phyloP scores from a whole-genome alignment of 371 early-diverging fungal genomes.

The Rhizomucor miehei region DNA sequence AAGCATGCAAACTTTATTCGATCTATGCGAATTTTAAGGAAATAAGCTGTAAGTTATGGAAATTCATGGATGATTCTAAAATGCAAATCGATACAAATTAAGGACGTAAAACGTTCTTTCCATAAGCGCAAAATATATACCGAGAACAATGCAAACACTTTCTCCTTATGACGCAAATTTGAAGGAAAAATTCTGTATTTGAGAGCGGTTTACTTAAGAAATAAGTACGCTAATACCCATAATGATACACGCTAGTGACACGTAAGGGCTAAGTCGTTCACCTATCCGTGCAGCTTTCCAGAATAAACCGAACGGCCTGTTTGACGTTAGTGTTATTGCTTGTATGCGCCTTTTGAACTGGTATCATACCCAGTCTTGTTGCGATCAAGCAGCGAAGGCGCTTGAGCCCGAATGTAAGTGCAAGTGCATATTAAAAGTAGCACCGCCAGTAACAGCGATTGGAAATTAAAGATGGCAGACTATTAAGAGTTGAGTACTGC shows the following conservation, averaged over 20 bases:
- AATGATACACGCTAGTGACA: conserved; percentile 76
- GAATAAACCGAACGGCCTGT: conserved; percentile 75
- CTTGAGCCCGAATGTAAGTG: conserved; percentile 72
- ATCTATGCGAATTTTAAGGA: no score
- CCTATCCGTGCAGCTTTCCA: conserved; percentile 94
- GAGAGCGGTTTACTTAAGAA: conserved; percentile 23
- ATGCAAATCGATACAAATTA: no score
- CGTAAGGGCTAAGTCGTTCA: conserved; percentile 85
- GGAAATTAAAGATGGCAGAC: conserved; percentile 83
- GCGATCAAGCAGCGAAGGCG: conserved; percentile 68
- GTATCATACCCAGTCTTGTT: conserved; percentile 60
- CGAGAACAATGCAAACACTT: no score
- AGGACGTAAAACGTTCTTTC: no score
- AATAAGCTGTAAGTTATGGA: no score
- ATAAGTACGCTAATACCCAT: conserved; percentile 72
- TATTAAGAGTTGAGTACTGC: conserved; percentile 11
- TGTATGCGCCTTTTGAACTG: neutral
- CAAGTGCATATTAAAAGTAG: conserved; percentile 76
- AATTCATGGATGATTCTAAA: no score
- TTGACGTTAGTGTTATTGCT: neutral
- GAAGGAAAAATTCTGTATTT: no score
- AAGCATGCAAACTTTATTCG: no score
- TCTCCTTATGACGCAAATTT: no score
- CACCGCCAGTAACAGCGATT: conserved; percentile 71
- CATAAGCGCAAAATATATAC: no score